Base-by-base conservation (phyloP, 2,329 filamentous ascomycete genomes). In the Fusarium xyrophilum region DNA sequence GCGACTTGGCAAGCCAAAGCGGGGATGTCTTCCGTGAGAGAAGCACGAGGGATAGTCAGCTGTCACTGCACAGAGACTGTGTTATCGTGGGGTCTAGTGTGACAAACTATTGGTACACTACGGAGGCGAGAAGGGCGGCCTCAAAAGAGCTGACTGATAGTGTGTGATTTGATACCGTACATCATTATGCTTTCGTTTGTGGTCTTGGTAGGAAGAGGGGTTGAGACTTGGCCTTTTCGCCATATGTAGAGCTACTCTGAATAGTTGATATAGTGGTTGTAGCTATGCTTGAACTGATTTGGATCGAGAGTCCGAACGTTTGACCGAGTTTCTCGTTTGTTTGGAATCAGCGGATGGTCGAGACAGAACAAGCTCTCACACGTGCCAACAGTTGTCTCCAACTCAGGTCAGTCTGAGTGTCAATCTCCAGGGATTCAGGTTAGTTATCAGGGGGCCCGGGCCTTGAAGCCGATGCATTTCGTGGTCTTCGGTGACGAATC, bases 341-440 rank as follows among this genome's bases (percentile, higher is more conserved):
- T 65, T 65, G 40, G 38, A 52, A 42, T 39, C 48, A 53, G 43
- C 48, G 57, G 46, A 39, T 66, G 35, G 51, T 47, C 28, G 25
- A 46, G 58, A 39, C 42, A 56, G 42, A 53, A 61, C 69, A 66
- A 72, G 68, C 61, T 70, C 67, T 67, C 60, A 68, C 68, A 73
- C 70, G 68, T 73, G 70, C 70, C 70, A 71, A 59, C 58, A 47
- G 62, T 65, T 60, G 61, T 44, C 62, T 65, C 47, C 32, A 64
- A 60, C 33, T 38, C 21, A 53, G 51, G 50, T n/a, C 50, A 53
- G n/a, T 32, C 50, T 43, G 21, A 25, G 17, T 50, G 30, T 50
- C 46, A 53, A 25, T 53, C 23, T 58, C 44, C 60, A 65, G 47
- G 62, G 60, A 53, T 65, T 55, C 46, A 54, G 30, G 25, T 23